These are phyloP conservation scores for Fusarium chlamydosporum DNA, from an alignment of 2,329 filamentous ascomycete genomes.

Conservation along the genomic window DNA sequence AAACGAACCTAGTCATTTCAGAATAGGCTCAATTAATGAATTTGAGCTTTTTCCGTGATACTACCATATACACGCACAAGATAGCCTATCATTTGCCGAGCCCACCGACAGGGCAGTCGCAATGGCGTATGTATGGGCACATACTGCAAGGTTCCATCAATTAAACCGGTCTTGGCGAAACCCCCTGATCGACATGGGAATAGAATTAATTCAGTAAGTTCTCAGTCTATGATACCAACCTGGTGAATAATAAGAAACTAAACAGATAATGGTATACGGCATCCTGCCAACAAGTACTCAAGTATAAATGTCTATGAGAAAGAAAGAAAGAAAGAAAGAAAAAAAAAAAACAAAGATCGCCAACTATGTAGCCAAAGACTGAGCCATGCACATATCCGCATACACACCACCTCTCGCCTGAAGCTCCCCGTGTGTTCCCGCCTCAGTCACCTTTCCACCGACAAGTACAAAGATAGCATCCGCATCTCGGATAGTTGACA, in stretches of 20 bases:
- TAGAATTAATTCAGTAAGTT: background rate
- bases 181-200: slow-evolving; percentile 1
- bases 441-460: slow-evolving; percentile 68
- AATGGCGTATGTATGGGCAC: background rate
- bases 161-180: background rate
- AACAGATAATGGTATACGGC: background rate
- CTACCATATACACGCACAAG: background rate
- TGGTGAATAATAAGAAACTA: background rate
- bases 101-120: background rate
- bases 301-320: background rate
- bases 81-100: background rate
- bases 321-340: background rate
- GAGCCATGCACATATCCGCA: slow-evolving; percentile 39
- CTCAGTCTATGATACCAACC: background rate
- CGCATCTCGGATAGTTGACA: slow-evolving; percentile 69
- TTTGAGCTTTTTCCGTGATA: slow-evolving; percentile 2
- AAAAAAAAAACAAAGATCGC: background rate
- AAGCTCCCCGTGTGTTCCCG: slow-evolving; percentile 70
- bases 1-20: background rate
- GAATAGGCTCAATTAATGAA: slow-evolving; percentile 19
- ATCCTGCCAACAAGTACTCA: too few species aligned
- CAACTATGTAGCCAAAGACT: slow-evolving; percentile 28
- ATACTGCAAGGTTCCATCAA: background rate
- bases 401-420: slow-evolving; percentile 55
- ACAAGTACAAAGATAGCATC: slow-evolving; percentile 74